Conservation (phyloP, 495 filamentous ascomycete genomes). For the Trichoderma erinaceum region DNA sequence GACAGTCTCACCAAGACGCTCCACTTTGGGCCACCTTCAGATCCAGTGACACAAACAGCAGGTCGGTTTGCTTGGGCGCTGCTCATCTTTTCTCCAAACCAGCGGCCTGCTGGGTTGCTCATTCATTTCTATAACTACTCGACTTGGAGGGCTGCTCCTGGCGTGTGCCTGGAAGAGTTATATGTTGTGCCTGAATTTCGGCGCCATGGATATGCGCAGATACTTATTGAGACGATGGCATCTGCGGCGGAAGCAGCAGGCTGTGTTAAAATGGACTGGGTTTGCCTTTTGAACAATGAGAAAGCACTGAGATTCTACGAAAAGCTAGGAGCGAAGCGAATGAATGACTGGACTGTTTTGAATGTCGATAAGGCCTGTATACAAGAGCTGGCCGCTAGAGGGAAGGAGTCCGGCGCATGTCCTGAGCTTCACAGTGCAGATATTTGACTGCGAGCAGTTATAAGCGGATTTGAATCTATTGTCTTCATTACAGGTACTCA, state of each 20-base stretch:
- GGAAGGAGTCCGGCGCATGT: background rate
- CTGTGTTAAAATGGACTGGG: conserved; percentile 18
- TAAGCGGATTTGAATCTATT: too few relatives aligned
- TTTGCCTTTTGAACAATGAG: conserved; percentile 14
- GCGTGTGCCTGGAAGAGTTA: conserved; percentile 16
- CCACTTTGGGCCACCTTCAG: background rate
- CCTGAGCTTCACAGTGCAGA: background rate
- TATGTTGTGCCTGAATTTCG: conserved; percentile 17
- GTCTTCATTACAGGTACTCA: too few relatives aligned
- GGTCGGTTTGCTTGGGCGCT: conserved; percentile 6
- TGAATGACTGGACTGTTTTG: conserved; percentile 15
- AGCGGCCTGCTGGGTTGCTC: background rate
- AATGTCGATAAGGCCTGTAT: background rate
- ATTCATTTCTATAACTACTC: conserved; percentile 18
- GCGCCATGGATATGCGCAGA: conserved; percentile 14
- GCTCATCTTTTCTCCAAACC: conserved; percentile 6
- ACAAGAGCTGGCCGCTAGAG: background rate
- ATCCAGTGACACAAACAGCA: background rate
- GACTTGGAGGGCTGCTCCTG: conserved; percentile 14
- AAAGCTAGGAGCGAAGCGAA: conserved; percentile 12
- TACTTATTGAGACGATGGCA: conserved; percentile 15
- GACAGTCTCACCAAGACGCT: conserved; percentile 9
- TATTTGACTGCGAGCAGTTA: background rate
- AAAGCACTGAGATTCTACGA: conserved; percentile 17
- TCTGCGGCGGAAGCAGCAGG: conserved; percentile 15